Evolutionary conservation across 129 eudicot genomes (phyloP).

Genomic region (Flaveria ramosissima): DNA sequence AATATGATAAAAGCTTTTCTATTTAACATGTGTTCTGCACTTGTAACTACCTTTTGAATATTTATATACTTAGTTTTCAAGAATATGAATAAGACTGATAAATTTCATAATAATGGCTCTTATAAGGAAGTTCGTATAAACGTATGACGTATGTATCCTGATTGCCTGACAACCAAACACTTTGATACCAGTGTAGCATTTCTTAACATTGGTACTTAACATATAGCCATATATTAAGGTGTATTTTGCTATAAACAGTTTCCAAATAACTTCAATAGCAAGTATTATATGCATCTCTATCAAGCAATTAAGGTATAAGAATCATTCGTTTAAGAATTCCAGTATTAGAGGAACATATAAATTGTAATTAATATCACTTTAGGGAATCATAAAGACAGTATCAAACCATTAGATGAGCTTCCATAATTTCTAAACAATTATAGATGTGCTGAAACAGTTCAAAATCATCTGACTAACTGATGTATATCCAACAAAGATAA

Average conservation of each 20-base stretch:
- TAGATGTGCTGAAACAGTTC: conserved; percentile 3
- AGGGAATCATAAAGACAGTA: neutral
- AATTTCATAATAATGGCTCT: neutral
- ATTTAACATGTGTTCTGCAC: neutral
- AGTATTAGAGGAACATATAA: neutral
- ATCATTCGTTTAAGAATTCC: neutral
- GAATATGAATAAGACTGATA: neutral
- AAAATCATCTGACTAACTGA: neutral
- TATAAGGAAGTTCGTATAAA: neutral
- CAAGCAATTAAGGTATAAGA: neutral
- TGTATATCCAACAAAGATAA: neutral
- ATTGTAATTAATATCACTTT: neutral
- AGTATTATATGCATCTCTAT: neutral
- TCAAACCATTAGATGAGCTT: conserved; percentile 9
- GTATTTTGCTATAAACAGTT: conserved; percentile 4
- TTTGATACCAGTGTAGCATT: neutral
- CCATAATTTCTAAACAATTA: neutral
- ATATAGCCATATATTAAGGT: conserved; percentile 6
- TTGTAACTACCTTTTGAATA: neutral
- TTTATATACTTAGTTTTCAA: neutral
- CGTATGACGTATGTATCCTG: no score
- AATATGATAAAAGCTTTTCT: neutral
- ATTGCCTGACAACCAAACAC: neutral
- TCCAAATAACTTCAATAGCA: conserved; percentile 13
- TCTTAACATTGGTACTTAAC: conserved; percentile 8